Conservation (phyloP, 768 basidiomycete species). For the Sarcomyxa edulis region DNA sequence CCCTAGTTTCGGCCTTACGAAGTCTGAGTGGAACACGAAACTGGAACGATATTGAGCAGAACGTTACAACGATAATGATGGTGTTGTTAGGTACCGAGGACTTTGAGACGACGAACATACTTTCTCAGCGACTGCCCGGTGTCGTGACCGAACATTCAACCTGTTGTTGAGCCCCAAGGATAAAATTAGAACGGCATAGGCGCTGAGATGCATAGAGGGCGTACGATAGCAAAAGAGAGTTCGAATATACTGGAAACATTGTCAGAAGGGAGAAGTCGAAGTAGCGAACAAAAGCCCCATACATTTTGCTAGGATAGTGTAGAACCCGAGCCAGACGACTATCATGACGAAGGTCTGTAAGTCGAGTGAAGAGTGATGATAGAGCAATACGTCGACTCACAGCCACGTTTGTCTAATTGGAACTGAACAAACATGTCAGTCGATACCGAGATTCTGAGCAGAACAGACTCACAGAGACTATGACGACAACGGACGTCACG, state of each 20-base stretch:
- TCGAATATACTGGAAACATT: slow-evolving; percentile 3
- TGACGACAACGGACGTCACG: slow-evolving; percentile 1
- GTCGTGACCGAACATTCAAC: no score
- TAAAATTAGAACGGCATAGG: no score
- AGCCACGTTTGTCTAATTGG: slow-evolving; percentile 18
- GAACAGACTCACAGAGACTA: slow-evolving; percentile 4
- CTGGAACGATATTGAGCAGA: no score
- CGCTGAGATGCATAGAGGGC: neutral
- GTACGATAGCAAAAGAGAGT: slow-evolving; percentile 6
- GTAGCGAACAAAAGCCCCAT: neutral
- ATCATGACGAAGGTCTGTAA: neutral
- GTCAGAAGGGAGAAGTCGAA: neutral
- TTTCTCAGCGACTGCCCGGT: no score
- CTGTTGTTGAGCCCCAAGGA: no score
- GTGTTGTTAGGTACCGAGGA: no score
- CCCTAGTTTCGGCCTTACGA: no score
- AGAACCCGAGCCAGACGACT: slow-evolving; percentile 12
- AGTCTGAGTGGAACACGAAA: no score
- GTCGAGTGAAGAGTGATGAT: neutral
- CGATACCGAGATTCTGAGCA: neutral
- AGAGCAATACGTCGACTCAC: no score
- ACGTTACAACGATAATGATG: no score
- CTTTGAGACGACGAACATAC: no score
- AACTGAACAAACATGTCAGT: neutral
- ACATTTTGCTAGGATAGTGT: slow-evolving; percentile 5